phyloP scores from a whole-genome alignment of 345 rosid species.

The thale cress (Arabidopsis thaliana) region DNA sequence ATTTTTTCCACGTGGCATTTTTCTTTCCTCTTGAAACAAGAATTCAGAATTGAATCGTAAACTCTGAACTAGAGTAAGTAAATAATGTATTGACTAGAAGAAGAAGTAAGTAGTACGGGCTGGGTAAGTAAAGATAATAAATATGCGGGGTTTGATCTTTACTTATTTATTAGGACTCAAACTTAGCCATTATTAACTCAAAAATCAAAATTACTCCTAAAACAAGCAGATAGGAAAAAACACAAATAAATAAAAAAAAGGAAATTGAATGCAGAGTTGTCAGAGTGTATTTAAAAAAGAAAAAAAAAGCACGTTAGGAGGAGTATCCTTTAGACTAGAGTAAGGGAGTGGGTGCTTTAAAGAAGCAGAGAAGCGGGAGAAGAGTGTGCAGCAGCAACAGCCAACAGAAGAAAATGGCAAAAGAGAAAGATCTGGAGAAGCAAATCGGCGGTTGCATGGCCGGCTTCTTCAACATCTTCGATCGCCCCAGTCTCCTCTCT shows the following conservation, averaged over 20 bases:
- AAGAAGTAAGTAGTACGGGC: not conserved
- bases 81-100: slow-evolving; percentile 7
- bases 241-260: too few species aligned
- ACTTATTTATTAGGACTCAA: too few species aligned
- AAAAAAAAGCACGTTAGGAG: slow-evolving; percentile 21
- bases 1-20: slow-evolving; percentile 3
- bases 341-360: slow-evolving; percentile 43
- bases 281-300: too few species aligned
- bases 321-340: slow-evolving; percentile 17
- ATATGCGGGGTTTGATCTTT: too few species aligned
- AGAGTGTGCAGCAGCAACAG: slow-evolving; percentile 15
- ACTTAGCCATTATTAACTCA: too few species aligned
- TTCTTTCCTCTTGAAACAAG: not conserved
- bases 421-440: slow-evolving; percentile 48
- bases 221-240: too few species aligned
- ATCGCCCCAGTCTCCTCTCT: slow-evolving; percentile 71
- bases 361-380: slow-evolving; percentile 85
- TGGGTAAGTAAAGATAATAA: not conserved
- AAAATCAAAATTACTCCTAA: too few species aligned
- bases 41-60: not conserved
- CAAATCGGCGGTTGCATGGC: slow-evolving; percentile 92
- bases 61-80: not conserved
- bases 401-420: slow-evolving; percentile 17
- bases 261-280: too few species aligned
- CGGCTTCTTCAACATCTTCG: slow-evolving; percentile 95